Evolutionary conservation across 2,329 filamentous ascomycete species (phyloP).

Genomic region (Bipolaris zeicola): DNA sequence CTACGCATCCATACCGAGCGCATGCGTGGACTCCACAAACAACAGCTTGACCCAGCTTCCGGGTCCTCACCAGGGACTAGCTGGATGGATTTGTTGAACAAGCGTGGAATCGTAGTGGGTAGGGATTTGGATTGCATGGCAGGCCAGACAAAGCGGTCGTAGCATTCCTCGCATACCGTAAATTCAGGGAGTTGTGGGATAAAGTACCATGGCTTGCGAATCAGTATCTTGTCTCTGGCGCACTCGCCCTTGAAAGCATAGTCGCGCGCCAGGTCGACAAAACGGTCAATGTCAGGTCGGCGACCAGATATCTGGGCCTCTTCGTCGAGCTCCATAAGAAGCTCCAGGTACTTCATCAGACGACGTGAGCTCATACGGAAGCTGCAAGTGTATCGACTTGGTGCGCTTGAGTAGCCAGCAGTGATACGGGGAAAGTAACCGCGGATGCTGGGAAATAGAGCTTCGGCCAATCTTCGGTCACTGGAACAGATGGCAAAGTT

Average conservation of each 20-base stretch:
- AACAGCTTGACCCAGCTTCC: constrained; percentile 62
- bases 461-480: constrained; percentile 74
- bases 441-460: constrained; percentile 72
- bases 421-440: constrained; percentile 64
- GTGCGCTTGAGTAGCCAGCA: constrained; percentile 43
- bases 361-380: constrained; percentile 67
- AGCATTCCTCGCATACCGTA: constrained; percentile 87
- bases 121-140: constrained; percentile 57
- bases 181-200: constrained; percentile 77
- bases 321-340: constrained; percentile 60
- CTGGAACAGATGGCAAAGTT: constrained; percentile 77
- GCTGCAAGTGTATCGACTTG: constrained; percentile 64
- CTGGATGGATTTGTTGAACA: constrained; percentile 61
- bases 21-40: constrained; percentile 83
- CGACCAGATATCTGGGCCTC: constrained; percentile 44
- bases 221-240: constrained; percentile 64
- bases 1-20: constrained; percentile 71
- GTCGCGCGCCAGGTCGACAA: constrained; percentile 67
- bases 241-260: constrained; percentile 61
- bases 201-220: constrained; percentile 74
- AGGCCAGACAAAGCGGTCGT: constrained; percentile 77
- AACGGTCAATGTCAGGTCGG: constrained; percentile 61
- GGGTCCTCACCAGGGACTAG: constrained; percentile 58
- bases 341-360: constrained; percentile 62
- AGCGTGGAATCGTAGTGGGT: constrained; percentile 43